These are phyloP conservation scores for Ceratocystis papillata DNA, from an alignment of 2,329 filamentous ascomycete species.

Conservation along the genomic window DNA sequence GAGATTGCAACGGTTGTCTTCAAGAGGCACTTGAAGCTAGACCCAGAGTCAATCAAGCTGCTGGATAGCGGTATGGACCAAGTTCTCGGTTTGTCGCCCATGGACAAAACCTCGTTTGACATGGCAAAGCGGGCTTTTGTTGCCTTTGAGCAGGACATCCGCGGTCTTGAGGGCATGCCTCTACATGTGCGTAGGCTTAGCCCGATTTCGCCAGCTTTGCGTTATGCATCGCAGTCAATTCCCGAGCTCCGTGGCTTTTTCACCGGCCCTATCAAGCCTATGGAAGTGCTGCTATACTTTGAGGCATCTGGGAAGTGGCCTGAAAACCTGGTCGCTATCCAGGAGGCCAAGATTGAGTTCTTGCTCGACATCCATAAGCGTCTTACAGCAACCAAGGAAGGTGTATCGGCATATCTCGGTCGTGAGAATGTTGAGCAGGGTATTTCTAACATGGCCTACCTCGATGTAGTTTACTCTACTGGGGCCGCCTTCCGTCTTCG, in stretches of 20 bases:
- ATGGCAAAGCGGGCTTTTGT: constrained; percentile 59
- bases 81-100: constrained; percentile 38
- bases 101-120: constrained; percentile 53
- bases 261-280: constrained; percentile 36
- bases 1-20: constrained; percentile 70
- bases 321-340: constrained; percentile 79
- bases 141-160: constrained; percentile 63
- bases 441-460: constrained; percentile 64
- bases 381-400: constrained; percentile 50
- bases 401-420: constrained; percentile 59
- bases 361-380: constrained; percentile 64
- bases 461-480: constrained; percentile 66
- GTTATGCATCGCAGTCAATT: constrained; percentile 55
- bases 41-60: constrained; percentile 43
- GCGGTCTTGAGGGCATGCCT: constrained; percentile 69
- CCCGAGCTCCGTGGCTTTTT: constrained; percentile 32
- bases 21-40: constrained; percentile 54
- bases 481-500: constrained; percentile 71
- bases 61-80: constrained; percentile 43
- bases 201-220: constrained; percentile 58
- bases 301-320: constrained; percentile 92
- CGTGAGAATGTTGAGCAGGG: constrained; percentile 63
- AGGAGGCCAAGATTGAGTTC: constrained; percentile 88
- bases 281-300: constrained; percentile 78
- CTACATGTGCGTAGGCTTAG: constrained; percentile 75